A percentile compares a stretch with the other conserved stretches of the same genome.
Conservation (phyloP, 1,284 basidiomycete genomes). For the Rhodotorula sp. region DNA sequence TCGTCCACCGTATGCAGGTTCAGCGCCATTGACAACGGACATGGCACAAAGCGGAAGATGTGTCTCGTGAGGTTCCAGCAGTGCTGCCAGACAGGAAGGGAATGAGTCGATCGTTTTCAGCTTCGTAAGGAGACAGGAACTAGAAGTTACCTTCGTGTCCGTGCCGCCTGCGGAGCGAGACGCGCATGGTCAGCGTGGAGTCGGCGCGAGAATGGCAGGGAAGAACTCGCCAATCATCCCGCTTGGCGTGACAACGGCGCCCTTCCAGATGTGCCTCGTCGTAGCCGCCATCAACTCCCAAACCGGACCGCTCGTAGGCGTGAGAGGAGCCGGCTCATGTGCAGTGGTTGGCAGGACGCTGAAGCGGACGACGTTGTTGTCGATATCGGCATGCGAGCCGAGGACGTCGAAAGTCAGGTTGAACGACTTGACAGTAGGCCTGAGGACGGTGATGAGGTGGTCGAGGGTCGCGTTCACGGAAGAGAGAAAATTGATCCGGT, state of each 20-base stretch:
- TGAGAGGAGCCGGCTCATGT: conserved; percentile 59
- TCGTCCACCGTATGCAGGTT: conserved; percentile 65
- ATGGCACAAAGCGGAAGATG: conserved; percentile 58
- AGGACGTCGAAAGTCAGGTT: conserved; percentile 59
- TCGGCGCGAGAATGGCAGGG: conserved; percentile 5
- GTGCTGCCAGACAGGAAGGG: not conserved
- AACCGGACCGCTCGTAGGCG: conserved; percentile 53
- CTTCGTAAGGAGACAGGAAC: not conserved
- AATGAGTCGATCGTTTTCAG: conserved; percentile 22
- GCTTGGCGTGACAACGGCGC: conserved; percentile 56
- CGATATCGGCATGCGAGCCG: conserved; percentile 4
- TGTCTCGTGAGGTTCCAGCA: conserved; percentile 56
- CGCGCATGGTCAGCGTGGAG: not conserved
- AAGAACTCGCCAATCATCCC: conserved; percentile 57
- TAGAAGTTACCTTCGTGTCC: conserved; percentile 52
- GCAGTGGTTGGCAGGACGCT: conserved; percentile 45
- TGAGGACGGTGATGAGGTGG: conserved; percentile 54
- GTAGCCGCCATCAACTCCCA: conserved; percentile 58
- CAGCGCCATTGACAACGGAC: conserved; percentile 50
- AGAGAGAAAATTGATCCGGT: conserved; percentile 59
- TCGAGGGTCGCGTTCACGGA: conserved; percentile 55
- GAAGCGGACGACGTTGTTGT: conserved; percentile 21
- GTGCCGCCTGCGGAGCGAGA: conserved; percentile 39
- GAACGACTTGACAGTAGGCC: conserved; percentile 56
- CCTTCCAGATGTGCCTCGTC: conserved; percentile 53